These are phyloP conservation scores for Botrytis fabae DNA, from an alignment of 2,329 filamentous ascomycete genomes.

Conservation along the genomic window DNA sequence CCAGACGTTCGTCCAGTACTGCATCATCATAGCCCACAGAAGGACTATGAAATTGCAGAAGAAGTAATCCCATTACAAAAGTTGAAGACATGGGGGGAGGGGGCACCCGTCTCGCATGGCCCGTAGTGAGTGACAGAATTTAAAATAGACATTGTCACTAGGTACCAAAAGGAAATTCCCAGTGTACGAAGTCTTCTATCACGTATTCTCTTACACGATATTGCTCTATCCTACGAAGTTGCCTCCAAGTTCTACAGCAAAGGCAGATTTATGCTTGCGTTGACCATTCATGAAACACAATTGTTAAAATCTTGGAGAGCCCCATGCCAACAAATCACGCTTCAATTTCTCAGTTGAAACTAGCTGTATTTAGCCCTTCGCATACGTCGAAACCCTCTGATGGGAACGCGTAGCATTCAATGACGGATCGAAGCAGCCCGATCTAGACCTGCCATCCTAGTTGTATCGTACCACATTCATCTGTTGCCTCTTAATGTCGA, in stretches of 20 bases:
- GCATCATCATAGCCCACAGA: not conserved
- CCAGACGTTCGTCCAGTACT: not conserved
- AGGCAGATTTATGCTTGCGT: too few relatives aligned
- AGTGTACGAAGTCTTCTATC: not conserved
- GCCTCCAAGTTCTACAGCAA: not conserved
- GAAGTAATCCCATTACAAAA: not conserved
- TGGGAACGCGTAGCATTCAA: not conserved
- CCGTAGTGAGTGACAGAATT: not conserved
- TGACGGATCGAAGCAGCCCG: not conserved
- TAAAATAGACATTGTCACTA: not conserved
- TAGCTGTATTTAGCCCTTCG: not conserved
- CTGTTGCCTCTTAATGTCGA: too few relatives aligned
- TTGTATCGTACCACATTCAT: too few relatives aligned
- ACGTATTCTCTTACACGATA: not conserved
- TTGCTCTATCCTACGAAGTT: not conserved
- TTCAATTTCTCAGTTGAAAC: not conserved
- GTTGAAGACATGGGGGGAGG: not conserved
- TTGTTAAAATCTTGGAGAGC: not conserved
- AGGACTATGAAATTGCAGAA: not conserved
- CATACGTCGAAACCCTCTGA: not conserved
- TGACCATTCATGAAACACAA: not conserved
- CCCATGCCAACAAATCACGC: not conserved
- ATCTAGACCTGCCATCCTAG: not conserved
- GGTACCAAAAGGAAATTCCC: not conserved
- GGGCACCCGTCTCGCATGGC: too few relatives aligned